A percentile compares a stretch with the other conserved stretches of the same genome.
phyloP scores from a whole-genome alignment of 176 grass and related monocot species.

The Rhynchospora breviuscula region DNA sequence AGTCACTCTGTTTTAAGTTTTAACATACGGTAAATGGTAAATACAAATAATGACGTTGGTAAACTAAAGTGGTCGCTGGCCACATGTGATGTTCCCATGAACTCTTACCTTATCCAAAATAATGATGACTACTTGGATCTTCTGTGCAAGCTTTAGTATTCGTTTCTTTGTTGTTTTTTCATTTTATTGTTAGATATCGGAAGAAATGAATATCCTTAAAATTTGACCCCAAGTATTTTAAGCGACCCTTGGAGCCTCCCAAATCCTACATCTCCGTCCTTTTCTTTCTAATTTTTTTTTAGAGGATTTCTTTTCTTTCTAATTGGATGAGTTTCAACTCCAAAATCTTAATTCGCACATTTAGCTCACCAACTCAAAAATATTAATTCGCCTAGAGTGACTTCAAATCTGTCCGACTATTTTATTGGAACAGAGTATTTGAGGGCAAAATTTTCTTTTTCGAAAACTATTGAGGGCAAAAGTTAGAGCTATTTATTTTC shows the following conservation, averaged over 20 bases:
- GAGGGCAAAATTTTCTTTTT: too few relatives aligned
- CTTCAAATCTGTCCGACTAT: too few relatives aligned
- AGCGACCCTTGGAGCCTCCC: neutral
- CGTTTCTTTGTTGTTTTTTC: neutral
- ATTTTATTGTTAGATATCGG: neutral
- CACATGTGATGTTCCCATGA: neutral
- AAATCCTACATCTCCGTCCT: neutral
- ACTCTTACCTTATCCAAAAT: neutral
- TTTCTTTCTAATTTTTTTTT: neutral
- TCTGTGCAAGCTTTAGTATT: neutral
- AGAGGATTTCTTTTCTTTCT: neutral
- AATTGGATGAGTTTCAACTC: neutral
- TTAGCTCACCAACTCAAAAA: neutral
- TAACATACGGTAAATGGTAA: neutral
- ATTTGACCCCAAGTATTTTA: neutral
- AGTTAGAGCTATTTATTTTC: too few relatives aligned
- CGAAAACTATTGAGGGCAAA: too few relatives aligned
- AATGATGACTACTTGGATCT: neutral
- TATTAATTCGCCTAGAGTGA: too few relatives aligned
- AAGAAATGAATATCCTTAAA: neutral
- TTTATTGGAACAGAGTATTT: too few relatives aligned
- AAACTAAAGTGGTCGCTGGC: neutral
- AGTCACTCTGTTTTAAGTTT: neutral
- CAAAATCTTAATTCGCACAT: neutral
- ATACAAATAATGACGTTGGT: neutral